phyloP scores from a whole-genome alignment of 441 rosid genomes.

The Iberis amara region DNA sequence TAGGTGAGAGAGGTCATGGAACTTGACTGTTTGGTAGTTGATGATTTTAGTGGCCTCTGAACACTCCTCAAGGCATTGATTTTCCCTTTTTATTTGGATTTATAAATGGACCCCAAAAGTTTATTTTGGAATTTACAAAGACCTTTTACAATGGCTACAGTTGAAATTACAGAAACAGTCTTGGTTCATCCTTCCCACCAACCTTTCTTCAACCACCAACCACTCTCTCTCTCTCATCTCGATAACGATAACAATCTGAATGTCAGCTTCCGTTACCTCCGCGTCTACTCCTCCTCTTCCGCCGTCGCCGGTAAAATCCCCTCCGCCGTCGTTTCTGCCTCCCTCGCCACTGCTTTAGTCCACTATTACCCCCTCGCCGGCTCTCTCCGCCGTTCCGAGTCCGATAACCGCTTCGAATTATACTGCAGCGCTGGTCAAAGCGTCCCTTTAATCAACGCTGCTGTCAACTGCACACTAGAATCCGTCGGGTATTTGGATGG shows the following conservation, averaged over 20 bases:
- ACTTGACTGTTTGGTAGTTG: constrained; percentile 26
- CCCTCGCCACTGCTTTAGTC: constrained; percentile 52
- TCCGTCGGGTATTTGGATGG: constrained; percentile 50
- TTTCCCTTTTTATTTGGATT: constrained; percentile 3
- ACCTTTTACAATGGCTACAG: constrained; percentile 14
- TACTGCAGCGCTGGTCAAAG: constrained; percentile 43
- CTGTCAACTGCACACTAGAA: constrained; percentile 49
- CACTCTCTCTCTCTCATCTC: constrained; percentile 62
- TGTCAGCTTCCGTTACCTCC: constrained; percentile 70
- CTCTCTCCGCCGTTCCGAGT: constrained; percentile 37
- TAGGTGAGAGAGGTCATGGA: constrained; percentile 22
- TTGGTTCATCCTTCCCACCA: constrained; percentile 40
- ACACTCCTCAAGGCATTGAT: constrained; percentile 20
- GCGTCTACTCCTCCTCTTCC: constrained; percentile 40
- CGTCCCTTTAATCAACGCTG: constrained; percentile 51
- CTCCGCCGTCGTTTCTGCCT: constrained; percentile 43
- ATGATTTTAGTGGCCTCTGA: background rate
- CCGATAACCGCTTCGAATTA: constrained; percentile 39
- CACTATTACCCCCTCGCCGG: constrained; percentile 74
- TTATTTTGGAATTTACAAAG: background rate
- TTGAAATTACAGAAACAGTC: constrained; percentile 43
- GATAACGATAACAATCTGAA: constrained; percentile 66
- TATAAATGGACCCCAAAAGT: constrained; percentile 14
- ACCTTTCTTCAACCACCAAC: constrained; percentile 43
- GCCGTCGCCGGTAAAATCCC: constrained; percentile 34